Base-by-base conservation (phyloP, 2,329 filamentous ascomycete genomes). In the Aspergillus neotritici region DNA sequence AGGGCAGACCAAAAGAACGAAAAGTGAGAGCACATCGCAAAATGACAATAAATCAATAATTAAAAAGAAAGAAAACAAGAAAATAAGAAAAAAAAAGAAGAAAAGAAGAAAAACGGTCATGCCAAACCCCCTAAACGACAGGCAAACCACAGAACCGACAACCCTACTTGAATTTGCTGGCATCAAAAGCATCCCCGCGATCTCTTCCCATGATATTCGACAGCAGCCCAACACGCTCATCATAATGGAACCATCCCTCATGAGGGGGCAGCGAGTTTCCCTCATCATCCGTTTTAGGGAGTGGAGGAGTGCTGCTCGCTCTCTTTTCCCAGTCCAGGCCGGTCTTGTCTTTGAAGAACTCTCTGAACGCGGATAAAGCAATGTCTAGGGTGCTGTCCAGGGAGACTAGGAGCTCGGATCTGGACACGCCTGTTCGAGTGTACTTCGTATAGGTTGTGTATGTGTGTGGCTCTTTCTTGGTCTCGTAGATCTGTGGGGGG, bases 401-500 rank as follows among this genome's bases (percentile, higher is more conserved):
- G 0, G 63, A 61, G 3, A 61, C 58, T 8, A 70, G 52, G 9
- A 65, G 56, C 9, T 69, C 57, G 1, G 61, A 50, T 8, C 53
- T 53, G 0, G 57, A 57, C 9, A 48, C 57, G 1, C 65, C 63
- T 3, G 51, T 44, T 2, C 64, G 60, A 25, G 54, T 64, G 44
- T 69, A 68, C 41, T 77, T 78, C 36, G 72, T 74, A 6, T 77
- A 77, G 35, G 79, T 77, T 51, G 74, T 76, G 65, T 87, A 89
- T 0, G 77, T 73, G 46, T 68, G 70, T 0, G 83, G 83, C 11
- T 67, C 64, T 9, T 73, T 67, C 47, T 79, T 73, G 4, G 82
- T 84, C 61, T 87, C 79, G 67, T 80, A 86, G 39, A 90, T 71
- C 83, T 88, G 49, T 25, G 7, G 21, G 21, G 21, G 6, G 21